These are phyloP conservation scores for Ogataea ganodermae DNA, from an alignment of 805 yeast genomes.

Conservation along the genomic window DNA sequence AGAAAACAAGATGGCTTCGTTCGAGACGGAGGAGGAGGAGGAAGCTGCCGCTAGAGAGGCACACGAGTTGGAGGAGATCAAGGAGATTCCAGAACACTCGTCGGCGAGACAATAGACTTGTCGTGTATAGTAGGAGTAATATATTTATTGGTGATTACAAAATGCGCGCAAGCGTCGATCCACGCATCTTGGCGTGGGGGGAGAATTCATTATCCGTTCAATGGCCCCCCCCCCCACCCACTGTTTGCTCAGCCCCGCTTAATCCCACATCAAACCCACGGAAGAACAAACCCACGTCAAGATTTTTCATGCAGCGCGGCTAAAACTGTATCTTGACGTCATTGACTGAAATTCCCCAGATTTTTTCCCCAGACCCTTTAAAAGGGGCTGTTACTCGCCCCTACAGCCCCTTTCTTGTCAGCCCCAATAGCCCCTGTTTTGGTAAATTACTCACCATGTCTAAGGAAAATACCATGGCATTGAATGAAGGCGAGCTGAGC, in stretches of 20 bases:
- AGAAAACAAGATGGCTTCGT: constrained; percentile 44
- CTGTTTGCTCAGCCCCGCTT: neutral
- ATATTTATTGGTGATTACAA: neutral
- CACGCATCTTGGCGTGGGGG: neutral
- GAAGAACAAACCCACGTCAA: neutral
- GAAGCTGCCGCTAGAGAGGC: constrained; percentile 12
- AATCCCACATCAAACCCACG: neutral
- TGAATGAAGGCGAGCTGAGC: neutral
- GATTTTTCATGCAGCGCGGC: neutral
- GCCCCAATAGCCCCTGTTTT: too few species aligned
- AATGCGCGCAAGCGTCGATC: too few species aligned
- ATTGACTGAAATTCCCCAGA: neutral
- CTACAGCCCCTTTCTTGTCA: too few species aligned
- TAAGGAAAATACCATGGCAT: neutral
- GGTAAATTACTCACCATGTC: too few species aligned
- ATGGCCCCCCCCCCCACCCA: neutral
- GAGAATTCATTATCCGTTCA: neutral
- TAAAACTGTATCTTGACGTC: neutral
- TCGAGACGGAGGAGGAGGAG: constrained; percentile 22
- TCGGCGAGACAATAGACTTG: too few species aligned
- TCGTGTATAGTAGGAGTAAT: neutral
- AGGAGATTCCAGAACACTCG: constrained; percentile 1
- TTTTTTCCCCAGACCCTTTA: neutral
- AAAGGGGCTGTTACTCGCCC: neutral
- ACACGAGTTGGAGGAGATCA: constrained; percentile 3